Evolutionary conservation across 257 asterid species (phyloP).

Genomic region (Penstemon newberryi): DNA sequence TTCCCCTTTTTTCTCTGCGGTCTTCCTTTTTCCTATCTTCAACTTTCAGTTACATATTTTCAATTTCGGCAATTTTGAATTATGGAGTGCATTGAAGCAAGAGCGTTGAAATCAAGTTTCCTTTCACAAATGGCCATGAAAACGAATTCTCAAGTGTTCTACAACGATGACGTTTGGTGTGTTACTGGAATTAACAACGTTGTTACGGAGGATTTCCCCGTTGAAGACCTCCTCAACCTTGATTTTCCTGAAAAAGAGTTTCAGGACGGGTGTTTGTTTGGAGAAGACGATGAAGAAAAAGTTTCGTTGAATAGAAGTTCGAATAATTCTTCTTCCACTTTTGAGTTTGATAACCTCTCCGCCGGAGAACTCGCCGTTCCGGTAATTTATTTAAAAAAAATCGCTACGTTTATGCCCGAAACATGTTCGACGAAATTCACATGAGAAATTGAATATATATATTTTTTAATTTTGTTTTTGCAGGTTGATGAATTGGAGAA

Average conservation of each 20-base stretch:
- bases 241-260: slow-evolving; percentile 78
- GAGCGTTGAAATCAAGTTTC: slow-evolving; percentile 89
- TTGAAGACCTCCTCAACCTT: slow-evolving; percentile 92
- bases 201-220: slow-evolving; percentile 79
- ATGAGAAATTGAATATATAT: not conserved
- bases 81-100: slow-evolving; percentile 90
- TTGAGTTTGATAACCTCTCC: slow-evolving; percentile 61
- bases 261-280: slow-evolving; percentile 39
- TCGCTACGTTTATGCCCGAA: not conserved
- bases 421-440: not conserved
- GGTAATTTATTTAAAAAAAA: slow-evolving; percentile 43
- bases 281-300: slow-evolving; percentile 46
- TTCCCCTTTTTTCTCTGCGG: slow-evolving; percentile 24
- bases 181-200: slow-evolving; percentile 56
- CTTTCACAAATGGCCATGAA: slow-evolving; percentile 58
- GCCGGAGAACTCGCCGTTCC: slow-evolving; percentile 68
- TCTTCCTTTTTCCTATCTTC: not conserved
- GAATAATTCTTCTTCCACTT: slow-evolving; percentile 37
- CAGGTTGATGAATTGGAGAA: slow-evolving; percentile 83
- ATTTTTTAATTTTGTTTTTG: not conserved
- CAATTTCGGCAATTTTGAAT: slow-evolving; percentile 23
- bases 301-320: slow-evolving; percentile 37
- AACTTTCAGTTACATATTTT: not conserved
- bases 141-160: slow-evolving; percentile 45
- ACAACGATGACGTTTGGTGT: slow-evolving; percentile 74